Evolutionary conservation across 257 asterid species (phyloP).

Genomic region (Gentiana straminea): DNA sequence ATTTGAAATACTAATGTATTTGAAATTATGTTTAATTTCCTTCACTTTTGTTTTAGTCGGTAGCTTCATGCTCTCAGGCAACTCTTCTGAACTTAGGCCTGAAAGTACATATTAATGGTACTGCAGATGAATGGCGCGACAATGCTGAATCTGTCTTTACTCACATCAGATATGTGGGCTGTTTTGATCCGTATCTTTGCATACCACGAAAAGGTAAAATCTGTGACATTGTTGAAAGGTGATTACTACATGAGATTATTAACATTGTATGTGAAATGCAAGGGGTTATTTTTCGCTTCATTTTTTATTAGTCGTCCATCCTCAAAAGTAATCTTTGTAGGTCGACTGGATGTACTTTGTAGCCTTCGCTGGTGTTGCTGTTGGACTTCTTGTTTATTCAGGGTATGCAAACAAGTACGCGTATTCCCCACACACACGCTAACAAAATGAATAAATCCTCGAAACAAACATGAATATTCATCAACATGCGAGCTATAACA

Average conservation of each 20-base stretch:
- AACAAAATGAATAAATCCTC: too few species aligned
- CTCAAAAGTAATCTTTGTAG: conserved; percentile 29
- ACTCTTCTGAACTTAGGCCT: background rate
- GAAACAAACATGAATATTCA: too few species aligned
- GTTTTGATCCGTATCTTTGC: conserved; percentile 84
- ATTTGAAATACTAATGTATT: too few species aligned
- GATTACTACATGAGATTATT: too few species aligned
- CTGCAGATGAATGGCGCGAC: conserved; percentile 84
- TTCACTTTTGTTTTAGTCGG: too few species aligned
- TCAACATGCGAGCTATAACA: too few species aligned
- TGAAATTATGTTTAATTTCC: too few species aligned
- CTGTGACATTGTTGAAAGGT: too few species aligned
- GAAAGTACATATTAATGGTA: conserved; percentile 1
- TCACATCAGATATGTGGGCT: conserved; percentile 98
- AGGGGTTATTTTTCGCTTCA: background rate
- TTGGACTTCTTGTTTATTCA: conserved; percentile 73
- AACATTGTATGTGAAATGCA: background rate
- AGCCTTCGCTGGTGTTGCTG: conserved; percentile 68
- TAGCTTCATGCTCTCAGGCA: too few species aligned
- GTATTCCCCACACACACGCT: too few species aligned
- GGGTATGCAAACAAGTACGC: conserved; percentile 29
- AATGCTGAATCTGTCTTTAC: conserved; percentile 77
- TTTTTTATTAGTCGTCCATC: background rate
- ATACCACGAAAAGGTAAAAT: conserved; percentile 70
- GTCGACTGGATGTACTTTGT: conserved; percentile 93